A percentile compares a stretch with the other conserved stretches of the same genome.
These are phyloP conservation scores for Hymenoscyphus repandus DNA, from an alignment of 2,329 filamentous ascomycete species.

Conservation along the genomic window DNA sequence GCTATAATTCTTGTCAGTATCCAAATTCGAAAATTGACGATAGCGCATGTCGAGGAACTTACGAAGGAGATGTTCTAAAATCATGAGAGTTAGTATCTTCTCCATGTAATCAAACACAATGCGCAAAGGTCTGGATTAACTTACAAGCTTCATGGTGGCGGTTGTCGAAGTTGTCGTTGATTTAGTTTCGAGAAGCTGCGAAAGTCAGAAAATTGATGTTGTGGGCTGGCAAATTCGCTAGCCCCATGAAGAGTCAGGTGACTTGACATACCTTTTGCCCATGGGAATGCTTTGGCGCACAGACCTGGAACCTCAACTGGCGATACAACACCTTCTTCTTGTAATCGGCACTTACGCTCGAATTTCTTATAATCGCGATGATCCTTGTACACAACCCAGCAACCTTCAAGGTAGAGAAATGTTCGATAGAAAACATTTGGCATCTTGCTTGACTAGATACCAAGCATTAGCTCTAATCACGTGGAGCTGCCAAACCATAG, in stretches of 20 bases:
- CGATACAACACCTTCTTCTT: too few species aligned
- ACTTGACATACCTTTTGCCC: background rate
- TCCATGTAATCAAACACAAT: background rate
- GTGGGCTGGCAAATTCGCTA: background rate
- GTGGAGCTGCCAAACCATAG: too few species aligned
- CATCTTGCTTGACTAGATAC: too few species aligned
- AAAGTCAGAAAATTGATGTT: background rate
- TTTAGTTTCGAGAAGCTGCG: background rate
- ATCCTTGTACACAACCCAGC: background rate
- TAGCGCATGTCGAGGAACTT: conserved; percentile 16
- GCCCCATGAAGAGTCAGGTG: background rate
- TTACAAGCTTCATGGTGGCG: conserved; percentile 32
- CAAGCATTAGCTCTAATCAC: too few species aligned
- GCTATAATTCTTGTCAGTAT: conserved; percentile 36
- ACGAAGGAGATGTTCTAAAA: conserved; percentile 32
- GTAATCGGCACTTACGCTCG: too few species aligned
- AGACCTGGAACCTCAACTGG: too few species aligned
- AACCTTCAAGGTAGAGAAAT: too few species aligned
- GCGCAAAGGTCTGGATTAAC: conserved; percentile 7
- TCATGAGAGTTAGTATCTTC: conserved; percentile 18
- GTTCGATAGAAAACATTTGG: too few species aligned
- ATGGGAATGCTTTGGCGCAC: too few species aligned
- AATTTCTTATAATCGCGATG: background rate
- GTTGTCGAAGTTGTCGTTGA: background rate
- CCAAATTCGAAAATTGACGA: conserved; percentile 6